These are phyloP conservation scores for Zelonia costaricensis DNA, from an alignment of 208 protist species.

Conservation along the genomic window DNA sequence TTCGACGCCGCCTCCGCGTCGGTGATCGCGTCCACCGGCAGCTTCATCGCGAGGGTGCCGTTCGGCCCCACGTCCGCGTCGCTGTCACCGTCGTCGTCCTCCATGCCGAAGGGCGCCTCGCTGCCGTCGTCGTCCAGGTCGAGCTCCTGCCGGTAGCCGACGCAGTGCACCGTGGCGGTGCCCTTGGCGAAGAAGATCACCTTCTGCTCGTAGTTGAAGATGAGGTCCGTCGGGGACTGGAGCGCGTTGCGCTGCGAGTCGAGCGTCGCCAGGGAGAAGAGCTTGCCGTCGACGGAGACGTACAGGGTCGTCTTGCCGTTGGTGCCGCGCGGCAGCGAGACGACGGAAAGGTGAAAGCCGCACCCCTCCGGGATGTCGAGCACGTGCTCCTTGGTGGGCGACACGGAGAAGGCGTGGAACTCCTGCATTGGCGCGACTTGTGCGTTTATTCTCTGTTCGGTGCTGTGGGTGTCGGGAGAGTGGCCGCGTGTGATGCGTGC, in stretches of 20 bases:
- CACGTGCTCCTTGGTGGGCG: slow-evolving; percentile 65
- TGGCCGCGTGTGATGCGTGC: too few relatives aligned
- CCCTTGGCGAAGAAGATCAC: slow-evolving; percentile 84
- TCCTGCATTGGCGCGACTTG: slow-evolving; percentile 49
- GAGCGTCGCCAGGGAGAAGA: slow-evolving; percentile 73
- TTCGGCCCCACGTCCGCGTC: neutral
- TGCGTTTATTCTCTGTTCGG: too few relatives aligned
- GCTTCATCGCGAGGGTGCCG: slow-evolving; percentile 9
- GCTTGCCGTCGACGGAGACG: slow-evolving; percentile 79
- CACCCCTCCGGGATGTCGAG: slow-evolving; percentile 46
- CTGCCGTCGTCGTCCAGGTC: slow-evolving; percentile 54
- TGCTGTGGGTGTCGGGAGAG: too few relatives aligned
- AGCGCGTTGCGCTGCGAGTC: slow-evolving; percentile 58
- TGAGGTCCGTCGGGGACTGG: slow-evolving; percentile 73
- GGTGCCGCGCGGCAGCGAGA: slow-evolving; percentile 63
- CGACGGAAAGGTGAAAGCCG: slow-evolving; percentile 77
- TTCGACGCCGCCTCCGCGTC: slow-evolving; percentile 30
- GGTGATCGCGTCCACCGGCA: slow-evolving; percentile 30
- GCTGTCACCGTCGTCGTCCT: slow-evolving; percentile 24
- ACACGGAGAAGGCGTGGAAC: slow-evolving; percentile 83
- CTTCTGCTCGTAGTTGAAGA: slow-evolving; percentile 80
- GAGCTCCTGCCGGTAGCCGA: slow-evolving; percentile 76
- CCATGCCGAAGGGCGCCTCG: slow-evolving; percentile 16
- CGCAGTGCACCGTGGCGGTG: slow-evolving; percentile 65
- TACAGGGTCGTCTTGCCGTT: slow-evolving; percentile 78